These are phyloP conservation scores for Fusarium sp. DNA, from an alignment of 2,329 filamentous ascomycete genomes.

Conservation along the genomic window DNA sequence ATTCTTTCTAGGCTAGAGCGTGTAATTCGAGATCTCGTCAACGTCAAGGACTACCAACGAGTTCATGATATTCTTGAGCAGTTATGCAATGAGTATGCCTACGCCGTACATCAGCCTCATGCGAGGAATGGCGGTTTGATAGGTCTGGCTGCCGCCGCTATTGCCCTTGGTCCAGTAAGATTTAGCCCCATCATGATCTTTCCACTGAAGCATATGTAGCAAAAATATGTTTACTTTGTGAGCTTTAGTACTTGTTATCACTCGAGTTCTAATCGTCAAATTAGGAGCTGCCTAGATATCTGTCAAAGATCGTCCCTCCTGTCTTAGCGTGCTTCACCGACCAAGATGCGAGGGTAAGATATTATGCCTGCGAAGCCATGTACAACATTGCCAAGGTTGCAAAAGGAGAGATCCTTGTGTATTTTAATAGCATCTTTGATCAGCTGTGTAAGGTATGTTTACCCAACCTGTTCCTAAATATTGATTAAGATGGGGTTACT, in stretches of 20 bases:
- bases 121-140: constrained; percentile 97
- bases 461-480: not conserved
- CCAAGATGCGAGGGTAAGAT: constrained; percentile 95
- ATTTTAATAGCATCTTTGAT: constrained; percentile 99
- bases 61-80: constrained; percentile 93
- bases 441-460: constrained; percentile 86
- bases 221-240: not conserved
- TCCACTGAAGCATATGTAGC: not conserved
- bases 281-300: constrained; percentile 90
- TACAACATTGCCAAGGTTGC: constrained; percentile 99
- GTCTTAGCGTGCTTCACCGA: constrained; percentile 98
- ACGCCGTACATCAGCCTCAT: constrained; percentile 96
- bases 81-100: constrained; percentile 97
- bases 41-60: constrained; percentile 79
- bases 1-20: constrained; percentile 78
- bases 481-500: not conserved
- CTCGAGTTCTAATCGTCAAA: constrained; percentile 13
- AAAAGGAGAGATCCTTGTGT: constrained; percentile 95
- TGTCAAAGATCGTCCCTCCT: constrained; percentile 94
- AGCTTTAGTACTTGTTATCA: not conserved
- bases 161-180: constrained; percentile 90
- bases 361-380: constrained; percentile 99
- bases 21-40: constrained; percentile 86
- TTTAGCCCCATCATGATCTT: constrained; percentile 1
- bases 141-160: constrained; percentile 93